phyloP scores from a whole-genome alignment of 768 basidiomycete genomes.

The Termitomyces sp. region DNA sequence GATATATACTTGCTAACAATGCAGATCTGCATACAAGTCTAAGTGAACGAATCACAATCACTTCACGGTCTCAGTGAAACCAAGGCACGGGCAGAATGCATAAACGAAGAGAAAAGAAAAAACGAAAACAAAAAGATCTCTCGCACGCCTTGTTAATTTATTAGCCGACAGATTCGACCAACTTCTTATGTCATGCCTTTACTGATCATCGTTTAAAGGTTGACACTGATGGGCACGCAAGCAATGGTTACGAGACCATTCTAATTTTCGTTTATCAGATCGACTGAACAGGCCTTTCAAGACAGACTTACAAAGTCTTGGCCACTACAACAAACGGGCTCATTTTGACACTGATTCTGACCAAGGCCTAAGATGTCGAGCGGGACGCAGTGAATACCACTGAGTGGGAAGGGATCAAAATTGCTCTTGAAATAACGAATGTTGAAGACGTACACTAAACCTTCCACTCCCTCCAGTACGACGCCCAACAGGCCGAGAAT shows the following conservation, averaged over 20 bases:
- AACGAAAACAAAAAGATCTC: neutral
- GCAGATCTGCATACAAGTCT: neutral
- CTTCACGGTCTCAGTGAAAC: neutral
- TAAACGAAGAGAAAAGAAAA: neutral
- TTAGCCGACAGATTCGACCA: neutral
- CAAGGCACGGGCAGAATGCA: neutral
- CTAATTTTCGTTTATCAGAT: slow-evolving; percentile 9
- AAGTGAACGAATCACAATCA: neutral
- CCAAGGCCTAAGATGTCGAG: slow-evolving; percentile 21
- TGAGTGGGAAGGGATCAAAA: neutral
- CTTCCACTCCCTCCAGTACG: slow-evolving; percentile 20
- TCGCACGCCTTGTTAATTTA: neutral
- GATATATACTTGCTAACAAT: neutral
- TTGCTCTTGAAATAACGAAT: neutral
- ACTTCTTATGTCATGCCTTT: neutral
- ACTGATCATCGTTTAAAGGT: neutral
- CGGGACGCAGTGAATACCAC: slow-evolving; percentile 26
- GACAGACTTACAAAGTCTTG: slow-evolving; percentile 21
- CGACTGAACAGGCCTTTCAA: neutral
- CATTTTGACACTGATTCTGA: slow-evolving; percentile 18
- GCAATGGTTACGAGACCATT: slow-evolving; percentile 30
- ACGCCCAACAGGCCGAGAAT: slow-evolving; percentile 20
- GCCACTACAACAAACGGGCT: slow-evolving; percentile 35
- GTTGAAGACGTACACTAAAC: slow-evolving; percentile 17
- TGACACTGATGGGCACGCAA: slow-evolving; percentile 30